Evolutionary conservation across 2,329 filamentous ascomycete genomes (phyloP).

Genomic region (Aspergillus bombycis): DNA sequence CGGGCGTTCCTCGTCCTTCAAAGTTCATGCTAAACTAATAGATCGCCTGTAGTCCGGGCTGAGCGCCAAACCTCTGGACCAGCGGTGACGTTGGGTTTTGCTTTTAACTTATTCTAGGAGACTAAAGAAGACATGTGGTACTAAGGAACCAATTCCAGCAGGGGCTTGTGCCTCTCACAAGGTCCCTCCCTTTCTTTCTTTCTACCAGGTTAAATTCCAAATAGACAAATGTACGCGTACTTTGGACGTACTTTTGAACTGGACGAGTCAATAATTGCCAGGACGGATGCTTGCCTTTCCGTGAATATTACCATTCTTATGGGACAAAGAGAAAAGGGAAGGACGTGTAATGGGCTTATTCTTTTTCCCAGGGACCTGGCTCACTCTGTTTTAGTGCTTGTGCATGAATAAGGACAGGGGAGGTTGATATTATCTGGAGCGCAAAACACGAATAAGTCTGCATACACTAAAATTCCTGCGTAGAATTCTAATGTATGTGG

Average conservation of each 20-base stretch:
- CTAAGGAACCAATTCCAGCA: background rate
- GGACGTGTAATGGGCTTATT: background rate
- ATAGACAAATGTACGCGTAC: background rate
- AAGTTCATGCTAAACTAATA: constrained; percentile 1
- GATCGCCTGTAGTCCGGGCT: background rate
- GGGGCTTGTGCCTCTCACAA: too few species aligned
- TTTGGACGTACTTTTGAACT: background rate
- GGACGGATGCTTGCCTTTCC: background rate
- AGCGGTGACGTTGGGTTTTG: background rate
- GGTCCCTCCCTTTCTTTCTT: too few species aligned
- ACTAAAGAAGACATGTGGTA: background rate
- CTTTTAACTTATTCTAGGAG: background rate
- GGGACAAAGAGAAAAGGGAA: background rate
- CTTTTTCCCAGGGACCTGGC: background rate
- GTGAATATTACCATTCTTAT: background rate
- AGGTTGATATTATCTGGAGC: background rate
- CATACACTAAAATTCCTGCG: background rate
- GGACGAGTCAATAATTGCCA: background rate
- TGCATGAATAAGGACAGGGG: background rate
- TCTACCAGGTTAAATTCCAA: background rate
- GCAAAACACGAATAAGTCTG: background rate
- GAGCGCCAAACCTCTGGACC: background rate
- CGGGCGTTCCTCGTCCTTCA: background rate
- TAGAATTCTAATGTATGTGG: background rate
- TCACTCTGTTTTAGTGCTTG: background rate